A percentile compares a stretch with the other conserved stretches of the same genome.
Evolutionary conservation across 2,329 filamentous ascomycete species (phyloP).

Genomic region (Penicillium sp.): DNA sequence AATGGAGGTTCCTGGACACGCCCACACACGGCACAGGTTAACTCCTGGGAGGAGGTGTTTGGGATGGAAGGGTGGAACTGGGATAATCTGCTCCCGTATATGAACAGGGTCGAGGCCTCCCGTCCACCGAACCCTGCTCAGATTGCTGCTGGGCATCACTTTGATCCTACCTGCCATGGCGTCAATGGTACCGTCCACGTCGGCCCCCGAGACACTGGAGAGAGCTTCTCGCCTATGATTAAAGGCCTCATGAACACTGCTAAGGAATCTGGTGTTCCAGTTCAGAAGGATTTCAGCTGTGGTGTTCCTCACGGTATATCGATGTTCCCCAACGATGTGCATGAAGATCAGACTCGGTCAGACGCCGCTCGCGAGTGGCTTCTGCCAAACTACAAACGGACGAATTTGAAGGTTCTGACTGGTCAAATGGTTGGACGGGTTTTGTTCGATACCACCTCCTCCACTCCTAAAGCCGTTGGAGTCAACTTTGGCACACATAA

Average conservation of each 20-base stretch:
- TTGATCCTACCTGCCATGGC: constrained; percentile 26
- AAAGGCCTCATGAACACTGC: constrained; percentile 26
- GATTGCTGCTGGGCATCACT: constrained; percentile 25
- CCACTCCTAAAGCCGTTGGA: constrained; percentile 18
- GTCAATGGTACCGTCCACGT: constrained; percentile 24
- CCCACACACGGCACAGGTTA: constrained; percentile 27
- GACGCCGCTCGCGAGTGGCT: constrained; percentile 33
- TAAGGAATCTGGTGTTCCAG: constrained; percentile 13
- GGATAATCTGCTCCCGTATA: constrained; percentile 49
- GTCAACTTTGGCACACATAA: constrained; percentile 30
- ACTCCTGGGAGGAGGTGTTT: constrained; percentile 37
- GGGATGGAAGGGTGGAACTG: constrained; percentile 50
- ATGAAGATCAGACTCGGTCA: constrained; percentile 27
- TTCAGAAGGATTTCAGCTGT: constrained; percentile 24
- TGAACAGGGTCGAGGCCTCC: constrained; percentile 40
- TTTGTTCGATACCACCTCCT: constrained; percentile 13
- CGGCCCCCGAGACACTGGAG: constrained; percentile 25
- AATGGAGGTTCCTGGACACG: constrained; percentile 35
- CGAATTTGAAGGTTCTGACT: constrained; percentile 25
- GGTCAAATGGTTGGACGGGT: constrained; percentile 30
- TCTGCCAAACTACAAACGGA: constrained; percentile 25
- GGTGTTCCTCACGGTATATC: constrained; percentile 32
- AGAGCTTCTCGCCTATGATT: constrained; percentile 25
- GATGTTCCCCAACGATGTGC: constrained; percentile 30
- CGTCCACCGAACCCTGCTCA: constrained; percentile 22